Evolutionary conservation across 305 asterid genomes (phyloP).

Genomic region (Fraxinus velutina): DNA sequence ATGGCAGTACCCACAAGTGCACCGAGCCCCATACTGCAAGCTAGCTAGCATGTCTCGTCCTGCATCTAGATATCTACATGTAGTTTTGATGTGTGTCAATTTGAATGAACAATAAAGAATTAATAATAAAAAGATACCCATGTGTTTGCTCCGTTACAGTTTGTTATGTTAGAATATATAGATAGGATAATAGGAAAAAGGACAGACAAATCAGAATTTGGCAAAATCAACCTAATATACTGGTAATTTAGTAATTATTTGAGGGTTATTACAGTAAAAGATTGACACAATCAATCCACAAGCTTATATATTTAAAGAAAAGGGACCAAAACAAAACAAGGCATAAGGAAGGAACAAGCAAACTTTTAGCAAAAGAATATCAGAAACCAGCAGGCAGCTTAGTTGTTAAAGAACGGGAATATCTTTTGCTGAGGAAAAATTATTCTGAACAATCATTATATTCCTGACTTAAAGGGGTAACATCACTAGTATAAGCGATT

Average conservation of each 20-base stretch:
- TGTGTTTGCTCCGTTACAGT: background rate
- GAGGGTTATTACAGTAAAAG: background rate
- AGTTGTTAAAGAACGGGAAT: background rate
- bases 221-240: background rate
- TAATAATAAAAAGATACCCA: background rate
- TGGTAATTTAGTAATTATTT: background rate
- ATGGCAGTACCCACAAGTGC: conserved; percentile 95
- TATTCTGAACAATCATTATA: background rate
- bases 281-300: background rate
- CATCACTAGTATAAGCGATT: background rate
- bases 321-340: background rate
- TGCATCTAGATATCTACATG: conserved; percentile 74
- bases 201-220: background rate
- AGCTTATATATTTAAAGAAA: background rate
- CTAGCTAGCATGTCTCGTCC: conserved; percentile 96
- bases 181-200: background rate
- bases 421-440: background rate
- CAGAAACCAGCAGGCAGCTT: background rate
- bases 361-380: background rate
- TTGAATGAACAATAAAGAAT: background rate
- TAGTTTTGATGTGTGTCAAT: conserved; percentile 11
- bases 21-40: conserved; percentile 83
- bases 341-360: background rate
- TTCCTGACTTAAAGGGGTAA: background rate
- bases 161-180: background rate